phyloP scores from a whole-genome alignment of 352 stramenopile genomes.

The Phytopythium litorale region DNA sequence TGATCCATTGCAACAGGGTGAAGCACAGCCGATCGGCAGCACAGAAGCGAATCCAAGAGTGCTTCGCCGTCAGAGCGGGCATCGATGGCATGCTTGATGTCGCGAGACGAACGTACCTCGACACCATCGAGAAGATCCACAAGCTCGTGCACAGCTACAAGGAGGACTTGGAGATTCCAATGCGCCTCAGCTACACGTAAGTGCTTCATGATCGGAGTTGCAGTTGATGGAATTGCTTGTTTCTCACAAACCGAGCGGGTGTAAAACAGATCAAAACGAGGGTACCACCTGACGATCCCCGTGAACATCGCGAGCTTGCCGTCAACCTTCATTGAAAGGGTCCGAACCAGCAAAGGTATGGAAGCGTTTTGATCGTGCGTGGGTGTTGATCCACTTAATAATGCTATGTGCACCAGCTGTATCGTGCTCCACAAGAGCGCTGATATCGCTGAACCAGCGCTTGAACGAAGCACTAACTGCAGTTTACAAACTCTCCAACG shows the following conservation, averaged over 20 bases:
- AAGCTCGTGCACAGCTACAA: conserved; percentile 74
- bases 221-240: neutral
- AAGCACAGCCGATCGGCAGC: conserved; percentile 61
- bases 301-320: conserved; percentile 55
- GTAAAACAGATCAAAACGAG: conserved; percentile 37
- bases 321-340: conserved; percentile 56
- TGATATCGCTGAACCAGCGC: conserved; percentile 83
- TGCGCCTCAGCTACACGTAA: conserved; percentile 81
- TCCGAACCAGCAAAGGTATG: conserved; percentile 58
- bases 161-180: conserved; percentile 51
- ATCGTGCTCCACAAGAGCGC: conserved; percentile 83
- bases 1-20: conserved; percentile 23
- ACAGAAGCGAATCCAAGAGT: conserved; percentile 84
- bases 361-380: neutral
- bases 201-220: conserved; percentile 3
- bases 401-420: conserved; percentile 38
- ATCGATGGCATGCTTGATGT: conserved; percentile 88
- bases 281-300: conserved; percentile 70
- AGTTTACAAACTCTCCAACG: conserved; percentile 88
- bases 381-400: neutral
- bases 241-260: neutral
- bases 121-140: conserved; percentile 83
- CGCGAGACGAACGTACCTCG: conserved; percentile 69
- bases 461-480: conserved; percentile 78
- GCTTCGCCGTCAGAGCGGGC: conserved; percentile 72